phyloP scores from a whole-genome alignment of 139 green algal genomes.

The Chlamydomonas eustigma region DNA sequence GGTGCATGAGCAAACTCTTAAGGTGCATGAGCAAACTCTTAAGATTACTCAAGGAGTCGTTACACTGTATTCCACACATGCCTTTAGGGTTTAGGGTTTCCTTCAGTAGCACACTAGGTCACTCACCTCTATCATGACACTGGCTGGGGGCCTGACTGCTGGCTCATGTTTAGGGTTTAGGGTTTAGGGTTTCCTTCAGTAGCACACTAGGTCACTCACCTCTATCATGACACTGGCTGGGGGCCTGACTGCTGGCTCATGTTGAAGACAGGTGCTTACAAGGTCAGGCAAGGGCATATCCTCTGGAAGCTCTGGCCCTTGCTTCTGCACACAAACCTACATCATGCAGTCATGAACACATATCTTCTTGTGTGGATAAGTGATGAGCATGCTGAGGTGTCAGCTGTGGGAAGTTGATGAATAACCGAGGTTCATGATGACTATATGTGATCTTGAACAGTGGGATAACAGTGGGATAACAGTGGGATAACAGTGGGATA shows the following conservation, averaged over 20 bases:
- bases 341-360: no score
- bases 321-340: neutral
- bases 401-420: neutral
- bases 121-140: no score
- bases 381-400: neutral
- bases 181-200: neutral
- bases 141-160: neutral
- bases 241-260: neutral
- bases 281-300: neutral
- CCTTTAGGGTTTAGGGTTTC: neutral
- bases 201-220: neutral
- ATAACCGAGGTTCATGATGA: neutral
- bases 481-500: no score
- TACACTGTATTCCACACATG: neutral
- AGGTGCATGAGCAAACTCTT: neutral
- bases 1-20: neutral
- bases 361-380: no score
- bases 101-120: neutral
- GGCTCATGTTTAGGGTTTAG: conserved; percentile 1
- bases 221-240: neutral
- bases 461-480: neutral
- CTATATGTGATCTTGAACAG: neutral
- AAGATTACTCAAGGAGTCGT: neutral
- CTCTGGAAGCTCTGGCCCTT: neutral
- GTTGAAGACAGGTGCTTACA: neutral